Percentiles rank a stretch among this genome's conserved stretches.
phyloP scores from a whole-genome alignment of 805 yeast species.

The Yamadazyma insecticola region DNA sequence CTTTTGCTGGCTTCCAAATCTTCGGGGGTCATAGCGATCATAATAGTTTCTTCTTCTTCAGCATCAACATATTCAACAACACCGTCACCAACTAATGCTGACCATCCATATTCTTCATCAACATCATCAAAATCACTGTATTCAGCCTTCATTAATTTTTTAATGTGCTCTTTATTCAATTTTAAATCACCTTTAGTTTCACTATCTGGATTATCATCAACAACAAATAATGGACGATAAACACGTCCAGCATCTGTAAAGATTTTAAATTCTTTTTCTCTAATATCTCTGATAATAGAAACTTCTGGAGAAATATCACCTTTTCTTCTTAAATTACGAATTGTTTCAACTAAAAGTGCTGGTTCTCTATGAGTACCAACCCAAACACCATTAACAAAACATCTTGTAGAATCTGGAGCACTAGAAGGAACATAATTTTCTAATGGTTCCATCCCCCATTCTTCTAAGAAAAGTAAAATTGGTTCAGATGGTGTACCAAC shows the following conservation, averaged over 20 bases:
- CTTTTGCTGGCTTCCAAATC: slow-evolving; percentile 70
- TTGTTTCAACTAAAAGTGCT: slow-evolving; percentile 82
- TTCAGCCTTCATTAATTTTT: slow-evolving; percentile 58
- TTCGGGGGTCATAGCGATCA: slow-evolving; percentile 99
- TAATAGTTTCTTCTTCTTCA: slow-evolving; percentile 96
- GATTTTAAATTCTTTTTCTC: slow-evolving; percentile 93
- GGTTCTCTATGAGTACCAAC: slow-evolving; percentile 98
- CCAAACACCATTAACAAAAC: slow-evolving; percentile 99
- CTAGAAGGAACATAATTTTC: slow-evolving; percentile 94
- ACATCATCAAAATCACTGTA: slow-evolving; percentile 56
- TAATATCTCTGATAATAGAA: slow-evolving; percentile 91
- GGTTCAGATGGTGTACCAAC: slow-evolving; percentile 98
- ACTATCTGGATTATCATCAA: slow-evolving; percentile 74
- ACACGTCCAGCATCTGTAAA: slow-evolving; percentile 99
- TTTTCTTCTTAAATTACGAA: slow-evolving; percentile 86
- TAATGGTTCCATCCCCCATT: slow-evolving; percentile 99
- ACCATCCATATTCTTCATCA: slow-evolving; percentile 66
- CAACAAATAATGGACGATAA: slow-evolving; percentile 92
- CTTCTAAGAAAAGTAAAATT: slow-evolving; percentile 86
- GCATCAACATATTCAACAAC: slow-evolving; percentile 96
- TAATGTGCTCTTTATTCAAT: slow-evolving; percentile 79
- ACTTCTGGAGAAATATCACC: slow-evolving; percentile 97
- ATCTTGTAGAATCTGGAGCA: slow-evolving; percentile 86
- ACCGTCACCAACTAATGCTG: slow-evolving; percentile 75
- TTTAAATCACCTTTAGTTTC: slow-evolving; percentile 72